phyloP scores from a whole-genome alignment of 768 basidiomycete genomes.

The Crassisporium funariophilum region DNA sequence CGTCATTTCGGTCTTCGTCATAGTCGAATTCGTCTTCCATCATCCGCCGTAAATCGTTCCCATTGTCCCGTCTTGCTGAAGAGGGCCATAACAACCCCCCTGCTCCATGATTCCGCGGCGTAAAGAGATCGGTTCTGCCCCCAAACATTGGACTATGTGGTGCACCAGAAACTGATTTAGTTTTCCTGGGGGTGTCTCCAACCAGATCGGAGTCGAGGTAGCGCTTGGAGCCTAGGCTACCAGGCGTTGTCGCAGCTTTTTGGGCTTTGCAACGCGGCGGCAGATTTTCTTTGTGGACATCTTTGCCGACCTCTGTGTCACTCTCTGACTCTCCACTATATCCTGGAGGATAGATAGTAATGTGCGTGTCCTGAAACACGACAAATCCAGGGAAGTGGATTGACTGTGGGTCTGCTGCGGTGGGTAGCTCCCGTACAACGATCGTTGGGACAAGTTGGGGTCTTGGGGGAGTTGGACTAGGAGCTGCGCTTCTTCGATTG shows the following conservation, averaged over 20 bases:
- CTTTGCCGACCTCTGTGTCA: constrained; percentile 21
- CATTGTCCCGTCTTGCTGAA: not conserved
- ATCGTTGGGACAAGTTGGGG: constrained; percentile 22
- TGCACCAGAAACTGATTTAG: not conserved
- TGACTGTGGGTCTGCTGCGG: constrained; percentile 51
- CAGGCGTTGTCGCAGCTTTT: constrained; percentile 35
- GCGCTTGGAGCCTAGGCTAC: constrained; percentile 2
- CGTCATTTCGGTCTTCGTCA: not conserved
- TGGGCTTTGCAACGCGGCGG: constrained; percentile 47
- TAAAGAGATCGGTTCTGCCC: not conserved
- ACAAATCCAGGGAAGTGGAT: constrained; percentile 70
- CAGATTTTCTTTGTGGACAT: constrained; percentile 60
- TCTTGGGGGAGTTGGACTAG: constrained; percentile 12
- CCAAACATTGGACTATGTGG: constrained; percentile 1
- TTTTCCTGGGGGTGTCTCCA: constrained; percentile 5
- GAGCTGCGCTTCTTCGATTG: too few relatives aligned
- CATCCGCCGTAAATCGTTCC: constrained; percentile 11
- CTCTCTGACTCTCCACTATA: constrained; percentile 3
- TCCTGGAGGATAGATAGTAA: constrained; percentile 18
- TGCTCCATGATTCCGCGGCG: too few relatives aligned
- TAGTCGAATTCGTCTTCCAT: constrained; percentile 28
- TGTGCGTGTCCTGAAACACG: constrained; percentile 53
- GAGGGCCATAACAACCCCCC: not conserved
- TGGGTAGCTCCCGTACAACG: constrained; percentile 41
- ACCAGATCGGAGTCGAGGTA: not conserved